Conservation (phyloP, 2,329 filamentous ascomycete species). For the Teratosphaeria gauchensis region DNA sequence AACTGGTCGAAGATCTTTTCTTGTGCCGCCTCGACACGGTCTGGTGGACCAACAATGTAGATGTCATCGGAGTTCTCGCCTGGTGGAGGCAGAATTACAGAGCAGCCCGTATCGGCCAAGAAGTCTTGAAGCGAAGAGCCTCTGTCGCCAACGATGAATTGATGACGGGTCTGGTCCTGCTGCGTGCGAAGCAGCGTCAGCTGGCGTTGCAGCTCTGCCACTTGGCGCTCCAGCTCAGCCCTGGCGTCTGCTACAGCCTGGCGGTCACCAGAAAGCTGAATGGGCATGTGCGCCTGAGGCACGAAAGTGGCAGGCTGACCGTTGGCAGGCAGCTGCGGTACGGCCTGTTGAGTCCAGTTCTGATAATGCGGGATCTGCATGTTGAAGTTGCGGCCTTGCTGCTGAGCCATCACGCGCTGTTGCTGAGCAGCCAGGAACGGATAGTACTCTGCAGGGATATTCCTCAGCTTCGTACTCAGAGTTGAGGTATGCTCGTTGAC, state of each 20-base stretch:
- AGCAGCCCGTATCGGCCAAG: constrained; percentile 80
- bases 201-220: constrained; percentile 63
- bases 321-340: constrained; percentile 51
- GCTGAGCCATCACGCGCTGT: constrained; percentile 49
- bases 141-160: constrained; percentile 84
- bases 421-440: constrained; percentile 87
- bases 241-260: constrained; percentile 69
- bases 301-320: constrained; percentile 61
- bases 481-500: constrained; percentile 77
- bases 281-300: constrained; percentile 65
- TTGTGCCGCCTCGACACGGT: constrained; percentile 60
- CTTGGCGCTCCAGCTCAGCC: constrained; percentile 69
- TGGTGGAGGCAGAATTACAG: constrained; percentile 67
- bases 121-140: constrained; percentile 77
- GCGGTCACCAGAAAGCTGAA: constrained; percentile 79
- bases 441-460: constrained; percentile 84
- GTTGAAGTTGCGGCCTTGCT: constrained; percentile 64
- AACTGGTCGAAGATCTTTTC: constrained; percentile 84
- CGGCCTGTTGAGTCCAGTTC: constrained; percentile 58
- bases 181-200: constrained; percentile 69
- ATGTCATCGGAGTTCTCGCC: constrained; percentile 73
- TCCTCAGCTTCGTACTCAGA: constrained; percentile 69
- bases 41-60: constrained; percentile 69
- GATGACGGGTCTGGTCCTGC: constrained; percentile 79
- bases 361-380: constrained; percentile 76